Base-by-base conservation (phyloP, 2,329 filamentous ascomycete species). In the Sordariomycetes sp. region DNA sequence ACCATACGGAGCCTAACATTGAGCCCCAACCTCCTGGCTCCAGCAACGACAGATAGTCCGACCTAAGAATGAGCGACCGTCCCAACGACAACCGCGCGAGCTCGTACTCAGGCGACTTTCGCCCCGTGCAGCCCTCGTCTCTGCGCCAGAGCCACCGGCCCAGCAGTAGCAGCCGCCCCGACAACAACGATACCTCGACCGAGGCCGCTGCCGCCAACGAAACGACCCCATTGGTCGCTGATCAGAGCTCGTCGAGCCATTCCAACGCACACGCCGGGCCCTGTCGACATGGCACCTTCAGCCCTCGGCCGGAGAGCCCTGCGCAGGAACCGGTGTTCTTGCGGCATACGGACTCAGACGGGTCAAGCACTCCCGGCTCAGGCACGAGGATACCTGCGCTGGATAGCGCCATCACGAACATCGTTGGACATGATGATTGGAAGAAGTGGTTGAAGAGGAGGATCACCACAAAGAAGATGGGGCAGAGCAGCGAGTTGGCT, bases 201-300 rank as follows among this genome's bases (percentile, higher is more conserved):
- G 14, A 29, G 26, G 17, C 25, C 19, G 19, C 18, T 15, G 32
- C 18, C 14, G 38, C 23, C 33, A 58, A 55, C 42, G 75, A 79
- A 45, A 64, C 62, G 3, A 74, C 72, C 2, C 62, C 69, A 3
- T 54, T 79, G 18, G 58, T 75, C 56, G 26, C 44, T 46, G 11
- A 39, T 16, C 25, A 34, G 35, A 10, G 44, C 44, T 15, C 44
- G 29, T 41, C 43, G 17, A 46, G 41, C 23, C 35, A 46, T 8
- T 50, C 54, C 32, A 46, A 48, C 21, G 57, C 55, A 5, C 66
- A 71, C 42, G 55, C 64, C 8, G 68, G 66, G 15, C 53, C 55
- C 34, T 86, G 79, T 61, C 69, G 72, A 46, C 82, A 92, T 59
- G 85, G 84, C 46, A 83, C 82, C 12, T 86, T 88, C 49, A 86